Evolutionary conservation across 345 rosid genomes (phyloP).

Genomic region (Conringia planisiliqua): DNA sequence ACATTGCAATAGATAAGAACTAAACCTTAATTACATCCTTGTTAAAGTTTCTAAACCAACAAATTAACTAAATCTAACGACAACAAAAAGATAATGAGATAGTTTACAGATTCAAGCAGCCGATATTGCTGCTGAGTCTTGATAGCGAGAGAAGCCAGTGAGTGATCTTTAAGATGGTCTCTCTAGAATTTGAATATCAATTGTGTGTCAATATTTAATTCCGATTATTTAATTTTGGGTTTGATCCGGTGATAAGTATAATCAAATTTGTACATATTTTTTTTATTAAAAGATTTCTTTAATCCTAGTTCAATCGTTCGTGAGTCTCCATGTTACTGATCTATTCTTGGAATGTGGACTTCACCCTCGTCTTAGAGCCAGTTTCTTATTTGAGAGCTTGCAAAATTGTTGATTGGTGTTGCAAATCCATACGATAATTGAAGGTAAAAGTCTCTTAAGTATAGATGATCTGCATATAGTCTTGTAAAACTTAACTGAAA

Average conservation of each 20-base stretch:
- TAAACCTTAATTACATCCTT: not conserved
- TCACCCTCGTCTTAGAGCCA: not conserved
- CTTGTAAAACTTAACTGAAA: too few relatives aligned
- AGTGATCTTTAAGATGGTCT: too few relatives aligned
- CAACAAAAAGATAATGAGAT: not conserved
- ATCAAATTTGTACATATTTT: not conserved
- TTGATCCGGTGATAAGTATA: not conserved
- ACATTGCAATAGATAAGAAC: not conserved
- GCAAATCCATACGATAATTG: too few relatives aligned
- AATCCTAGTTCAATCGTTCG: not conserved
- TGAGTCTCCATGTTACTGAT: not conserved
- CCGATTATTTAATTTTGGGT: not conserved
- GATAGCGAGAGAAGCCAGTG: not conserved
- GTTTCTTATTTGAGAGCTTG: not conserved
- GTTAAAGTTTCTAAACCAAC: not conserved
- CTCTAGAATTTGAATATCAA: not conserved
- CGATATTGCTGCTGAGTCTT: not conserved
- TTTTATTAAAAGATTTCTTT: too few relatives aligned
- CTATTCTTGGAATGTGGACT: not conserved
- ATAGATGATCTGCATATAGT: too few relatives aligned
- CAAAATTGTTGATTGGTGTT: not conserved
- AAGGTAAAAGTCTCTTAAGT: too few relatives aligned
- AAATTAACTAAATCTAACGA: not conserved
- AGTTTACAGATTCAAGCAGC: not conserved
- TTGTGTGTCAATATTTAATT: not conserved